Evolutionary conservation across 352 stramenopile species (phyloP), one percentile per base, ranked within the genome.

Genomic region (Pythium dissotocum): DNA sequence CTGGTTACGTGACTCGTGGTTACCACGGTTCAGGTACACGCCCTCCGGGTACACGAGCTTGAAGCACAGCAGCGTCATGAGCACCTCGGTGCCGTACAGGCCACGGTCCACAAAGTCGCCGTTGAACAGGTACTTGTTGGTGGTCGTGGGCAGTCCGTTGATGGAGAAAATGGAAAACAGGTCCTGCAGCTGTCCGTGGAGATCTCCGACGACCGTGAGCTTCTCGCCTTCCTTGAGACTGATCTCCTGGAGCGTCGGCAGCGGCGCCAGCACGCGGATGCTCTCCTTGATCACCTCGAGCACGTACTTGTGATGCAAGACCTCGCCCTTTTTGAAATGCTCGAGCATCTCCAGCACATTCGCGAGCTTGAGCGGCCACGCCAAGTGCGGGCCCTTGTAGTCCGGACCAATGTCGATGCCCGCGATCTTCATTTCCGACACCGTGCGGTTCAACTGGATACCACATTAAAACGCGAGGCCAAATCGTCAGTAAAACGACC

Each of bases 121-220:
- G 73, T 99, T 99, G 79, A 99, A 98, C 1, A 99, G 73, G 72
- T 98, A 98, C 69, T 92, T 92, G 77, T 98, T 99, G n/a, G 87
- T 91, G 10, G 57, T 51, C 10, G 79, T 92, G 7, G 96, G 96
- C 40, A 97, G 67, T 0, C 93, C 94, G 65, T 97, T 97, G 67
- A 97, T 90, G 13, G 83, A 97, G 54, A 99, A 98, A 55, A 98
- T 98, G 7, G 92, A 93, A 60, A 96, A 98, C 2, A 99, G 78
- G 64, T 99, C 97, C 44, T 97, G 87, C 18, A 98, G 72, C 70
- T 98, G 94, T n/a, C 94, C 94, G 71, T 98, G 94, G 26, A 98
- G 82, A 77, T 98, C 94, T 6, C 94, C 94, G 4, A 98, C 77
- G 40, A 98, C 89, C 12, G 94, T 98, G 63, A 98, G 83, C 61